Evolutionary conservation across 2,329 filamentous ascomycete genomes (phyloP).

Genomic region (Nigrospora osmanthi): DNA sequence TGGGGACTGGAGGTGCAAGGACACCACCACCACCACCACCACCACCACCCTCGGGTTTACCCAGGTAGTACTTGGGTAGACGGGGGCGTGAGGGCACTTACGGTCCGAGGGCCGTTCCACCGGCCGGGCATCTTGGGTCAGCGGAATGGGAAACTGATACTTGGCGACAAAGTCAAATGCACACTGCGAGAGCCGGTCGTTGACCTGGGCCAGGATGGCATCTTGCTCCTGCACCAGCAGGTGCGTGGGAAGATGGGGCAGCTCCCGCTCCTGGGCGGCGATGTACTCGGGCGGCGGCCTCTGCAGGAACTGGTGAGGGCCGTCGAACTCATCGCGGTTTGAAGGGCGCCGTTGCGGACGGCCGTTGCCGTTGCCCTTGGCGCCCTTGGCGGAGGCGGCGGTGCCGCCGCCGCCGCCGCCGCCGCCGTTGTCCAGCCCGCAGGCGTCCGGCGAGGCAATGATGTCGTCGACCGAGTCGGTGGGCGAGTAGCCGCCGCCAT

Average conservation of each 20-base stretch:
- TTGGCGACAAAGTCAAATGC: slow-evolving; percentile 87
- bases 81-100: background rate
- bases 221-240: slow-evolving; percentile 80
- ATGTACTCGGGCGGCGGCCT: slow-evolving; percentile 63
- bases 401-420: too few species aligned
- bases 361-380: slow-evolving; percentile 38
- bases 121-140: slow-evolving; percentile 49
- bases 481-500: slow-evolving; percentile 42
- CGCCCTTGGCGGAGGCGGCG: slow-evolving; percentile 29
- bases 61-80: background rate
- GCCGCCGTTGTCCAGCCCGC: slow-evolving; percentile 50
- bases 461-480: slow-evolving; percentile 52
- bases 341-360: slow-evolving; percentile 61
- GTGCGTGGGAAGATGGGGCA: slow-evolving; percentile 76
- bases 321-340: slow-evolving; percentile 85
- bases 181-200: slow-evolving; percentile 77
- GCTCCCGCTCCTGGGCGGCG: slow-evolving; percentile 69
- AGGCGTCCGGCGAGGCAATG: slow-evolving; percentile 48
- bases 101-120: slow-evolving; percentile 24
- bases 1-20: too few species aligned
- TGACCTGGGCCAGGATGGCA: slow-evolving; percentile 69
- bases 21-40: too few species aligned
- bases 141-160: slow-evolving; percentile 82
- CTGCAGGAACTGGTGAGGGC: slow-evolving; percentile 74
- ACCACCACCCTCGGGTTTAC: too few species aligned